A percentile compares a stretch with the other conserved stretches of the same genome.
Evolutionary conservation across 768 basidiomycete species (phyloP).

Genomic region (Pleurotus cornucopiae): DNA sequence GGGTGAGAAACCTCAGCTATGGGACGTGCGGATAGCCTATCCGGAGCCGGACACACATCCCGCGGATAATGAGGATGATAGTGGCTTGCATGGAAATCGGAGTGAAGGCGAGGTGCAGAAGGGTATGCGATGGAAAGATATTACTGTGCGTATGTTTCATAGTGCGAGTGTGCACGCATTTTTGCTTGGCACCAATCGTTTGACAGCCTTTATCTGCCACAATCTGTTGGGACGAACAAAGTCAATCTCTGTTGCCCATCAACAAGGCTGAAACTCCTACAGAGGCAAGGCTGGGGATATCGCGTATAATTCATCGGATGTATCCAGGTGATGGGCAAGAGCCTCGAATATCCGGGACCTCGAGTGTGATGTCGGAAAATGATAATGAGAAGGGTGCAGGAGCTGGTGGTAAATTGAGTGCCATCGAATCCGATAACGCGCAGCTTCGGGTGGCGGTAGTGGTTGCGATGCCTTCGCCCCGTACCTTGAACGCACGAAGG

Average conservation of each 20-base stretch:
- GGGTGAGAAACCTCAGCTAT: conserved; percentile 35
- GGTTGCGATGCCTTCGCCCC: conserved; percentile 35
- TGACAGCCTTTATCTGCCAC: conserved; percentile 5
- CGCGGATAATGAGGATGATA: conserved; percentile 9
- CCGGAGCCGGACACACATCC: not conserved
- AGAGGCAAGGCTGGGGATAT: not conserved
- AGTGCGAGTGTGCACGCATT: not conserved
- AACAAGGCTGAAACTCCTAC: not conserved
- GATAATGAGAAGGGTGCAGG: not conserved
- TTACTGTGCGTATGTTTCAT: conserved; percentile 32
- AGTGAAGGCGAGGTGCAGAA: conserved; percentile 7
- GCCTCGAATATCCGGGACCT: not conserved
- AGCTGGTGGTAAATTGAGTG: not conserved
- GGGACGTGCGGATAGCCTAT: conserved; percentile 35
- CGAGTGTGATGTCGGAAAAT: not conserved
- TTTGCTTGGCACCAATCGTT: not conserved
- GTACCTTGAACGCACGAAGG: conserved; percentile 10
- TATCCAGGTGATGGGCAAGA: not conserved
- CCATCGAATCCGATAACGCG: not conserved
- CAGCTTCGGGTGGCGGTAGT: conserved; percentile 33
- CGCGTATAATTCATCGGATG: not conserved
- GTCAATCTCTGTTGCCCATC: conserved; percentile 2
- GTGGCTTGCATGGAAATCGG: conserved; percentile 9
- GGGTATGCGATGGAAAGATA: conserved; percentile 30
- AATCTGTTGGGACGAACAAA: conserved; percentile 1